Evolutionary conservation across 2,329 filamentous ascomycete genomes (phyloP), one percentile per base, ranked within the genome.

Genomic region (Talaromyces atroroseus): DNA sequence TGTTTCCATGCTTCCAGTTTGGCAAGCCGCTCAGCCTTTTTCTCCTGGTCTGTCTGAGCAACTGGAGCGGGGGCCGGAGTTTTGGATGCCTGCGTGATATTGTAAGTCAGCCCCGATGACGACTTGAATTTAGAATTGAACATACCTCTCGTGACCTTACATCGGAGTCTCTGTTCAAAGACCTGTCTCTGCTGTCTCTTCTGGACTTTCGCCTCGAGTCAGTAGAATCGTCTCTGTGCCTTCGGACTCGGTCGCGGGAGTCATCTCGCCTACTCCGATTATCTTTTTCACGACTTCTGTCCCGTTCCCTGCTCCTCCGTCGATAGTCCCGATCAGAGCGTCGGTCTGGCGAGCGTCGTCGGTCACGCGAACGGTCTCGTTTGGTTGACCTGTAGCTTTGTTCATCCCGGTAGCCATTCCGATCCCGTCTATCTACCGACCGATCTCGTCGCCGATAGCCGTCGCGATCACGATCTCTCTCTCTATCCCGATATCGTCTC

Each of bases 1-100:
- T 90, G 88, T 75, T 96, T 96, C 92, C 91, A 96, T 57, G 89
- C 89, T 70, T 92, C 89, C 26, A 95, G 75, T 68, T 90, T 92
- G 26, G 89, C 89, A 45, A 91, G 79, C 60, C 89, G 80, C 71
- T 92, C 89, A 50, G 87, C 88, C 70, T 92, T 90, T 68, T 88
- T 90, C 50, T 90, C 85, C 59, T 84, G 82, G 65, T 90, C 88
- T 29, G 82, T 79, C 65, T 84, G 84, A 46, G 77, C 73, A 53
- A 78, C 68, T 55, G 79, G 61, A 14, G 64, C 60, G 21, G 71
- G 70, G 8, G 74, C 72, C 42, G 79, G 70, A 46, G 78, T 71
- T 66, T 85, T 86, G 53, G 79, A 77, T 60, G 74, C 66, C 82
- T 88, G 76, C 52, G 54, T 14, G 55, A 21, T 29, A 46, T 47